Conservation (phyloP, 2,329 filamentous ascomycete genomes). For the Ophidiomyces ophidiicola region DNA sequence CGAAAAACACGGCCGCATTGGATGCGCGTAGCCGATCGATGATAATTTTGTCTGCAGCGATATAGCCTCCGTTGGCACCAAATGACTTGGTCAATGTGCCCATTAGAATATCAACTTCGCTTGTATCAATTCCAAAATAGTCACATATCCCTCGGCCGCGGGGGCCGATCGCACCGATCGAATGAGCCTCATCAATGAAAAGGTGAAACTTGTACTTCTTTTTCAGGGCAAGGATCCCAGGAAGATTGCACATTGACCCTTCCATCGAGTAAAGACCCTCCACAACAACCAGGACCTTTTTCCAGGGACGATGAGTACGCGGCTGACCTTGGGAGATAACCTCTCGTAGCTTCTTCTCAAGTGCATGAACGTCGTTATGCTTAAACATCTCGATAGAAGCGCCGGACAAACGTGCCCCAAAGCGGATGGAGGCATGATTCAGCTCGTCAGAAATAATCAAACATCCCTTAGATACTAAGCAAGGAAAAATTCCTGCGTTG, state of each 20-base stretch:
- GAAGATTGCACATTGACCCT: slow-evolving; percentile 96
- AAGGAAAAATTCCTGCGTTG: slow-evolving; percentile 85
- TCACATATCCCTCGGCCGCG: slow-evolving; percentile 87
- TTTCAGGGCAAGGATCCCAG: slow-evolving; percentile 74
- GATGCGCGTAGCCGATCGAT: slow-evolving; percentile 81
- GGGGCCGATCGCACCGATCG: slow-evolving; percentile 81
- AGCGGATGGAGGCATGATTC: slow-evolving; percentile 94
- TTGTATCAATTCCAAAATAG: slow-evolving; percentile 83
- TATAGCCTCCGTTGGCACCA: slow-evolving; percentile 91
- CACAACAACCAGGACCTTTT: slow-evolving; percentile 93
- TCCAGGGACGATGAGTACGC: slow-evolving; percentile 96
- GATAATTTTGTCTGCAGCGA: slow-evolving; percentile 77
- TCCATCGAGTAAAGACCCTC: slow-evolving; percentile 99
- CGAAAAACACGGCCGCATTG: slow-evolving; percentile 76
- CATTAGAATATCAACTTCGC: slow-evolving; percentile 91
- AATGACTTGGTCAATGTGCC: slow-evolving; percentile 97
- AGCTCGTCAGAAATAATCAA: slow-evolving; percentile 93
- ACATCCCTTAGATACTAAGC: slow-evolving; percentile 81
- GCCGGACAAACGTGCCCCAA: slow-evolving; percentile 83
- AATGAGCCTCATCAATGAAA: slow-evolving; percentile 94
- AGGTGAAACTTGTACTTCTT: slow-evolving; percentile 94
- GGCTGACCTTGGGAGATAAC: slow-evolving; percentile 94
- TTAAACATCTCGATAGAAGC: slow-evolving; percentile 94
- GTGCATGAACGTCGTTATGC: slow-evolving; percentile 86
- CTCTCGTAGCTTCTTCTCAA: slow-evolving; percentile 78